Conservation (phyloP, 2,329 filamentous ascomycete species). For the Fusarium protoensiforme region DNA sequence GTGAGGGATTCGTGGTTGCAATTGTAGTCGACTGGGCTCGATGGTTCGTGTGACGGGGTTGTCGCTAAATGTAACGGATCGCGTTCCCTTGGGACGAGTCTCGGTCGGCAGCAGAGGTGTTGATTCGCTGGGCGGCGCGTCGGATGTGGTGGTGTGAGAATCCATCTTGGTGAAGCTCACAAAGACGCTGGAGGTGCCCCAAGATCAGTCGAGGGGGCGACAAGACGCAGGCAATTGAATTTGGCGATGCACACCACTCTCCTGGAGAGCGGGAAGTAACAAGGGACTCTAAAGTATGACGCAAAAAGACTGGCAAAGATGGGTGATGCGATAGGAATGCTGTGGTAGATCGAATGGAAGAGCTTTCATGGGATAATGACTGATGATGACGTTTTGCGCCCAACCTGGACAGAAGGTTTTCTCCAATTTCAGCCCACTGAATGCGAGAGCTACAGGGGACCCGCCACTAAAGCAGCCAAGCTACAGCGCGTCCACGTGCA, state of each 20-base stretch:
- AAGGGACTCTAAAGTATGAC: background rate
- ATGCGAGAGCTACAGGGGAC: constrained; percentile 8
- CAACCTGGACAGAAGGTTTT: constrained; percentile 18
- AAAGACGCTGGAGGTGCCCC: constrained; percentile 1
- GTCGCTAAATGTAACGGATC: constrained; percentile 83
- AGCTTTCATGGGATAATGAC: constrained; percentile 29
- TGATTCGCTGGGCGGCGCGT: constrained; percentile 44
- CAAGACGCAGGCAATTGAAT: constrained; percentile 11
- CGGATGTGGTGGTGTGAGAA: constrained; percentile 33
- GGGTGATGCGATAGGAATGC: constrained; percentile 23
- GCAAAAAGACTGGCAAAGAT: background rate
- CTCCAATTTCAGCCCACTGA: constrained; percentile 28
- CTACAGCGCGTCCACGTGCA: background rate
- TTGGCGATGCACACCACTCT: constrained; percentile 10
- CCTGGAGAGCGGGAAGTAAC: background rate
- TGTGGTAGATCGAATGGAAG: constrained; percentile 28
- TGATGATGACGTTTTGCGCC: constrained; percentile 39
- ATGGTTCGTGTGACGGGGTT: constrained; percentile 73
- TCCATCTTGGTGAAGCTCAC: constrained; percentile 39
- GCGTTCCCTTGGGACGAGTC: constrained; percentile 57
- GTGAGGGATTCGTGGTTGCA: constrained; percentile 45
- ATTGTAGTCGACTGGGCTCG: constrained; percentile 56
- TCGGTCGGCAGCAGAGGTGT: constrained; percentile 50
- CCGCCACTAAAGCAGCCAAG: constrained; percentile 19
- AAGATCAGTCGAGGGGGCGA: constrained; percentile 8